Percentiles rank a stretch among this genome's conserved stretches.
phyloP scores from a whole-genome alignment of 805 yeast species.

The Wilhelminamyces savonicus region DNA sequence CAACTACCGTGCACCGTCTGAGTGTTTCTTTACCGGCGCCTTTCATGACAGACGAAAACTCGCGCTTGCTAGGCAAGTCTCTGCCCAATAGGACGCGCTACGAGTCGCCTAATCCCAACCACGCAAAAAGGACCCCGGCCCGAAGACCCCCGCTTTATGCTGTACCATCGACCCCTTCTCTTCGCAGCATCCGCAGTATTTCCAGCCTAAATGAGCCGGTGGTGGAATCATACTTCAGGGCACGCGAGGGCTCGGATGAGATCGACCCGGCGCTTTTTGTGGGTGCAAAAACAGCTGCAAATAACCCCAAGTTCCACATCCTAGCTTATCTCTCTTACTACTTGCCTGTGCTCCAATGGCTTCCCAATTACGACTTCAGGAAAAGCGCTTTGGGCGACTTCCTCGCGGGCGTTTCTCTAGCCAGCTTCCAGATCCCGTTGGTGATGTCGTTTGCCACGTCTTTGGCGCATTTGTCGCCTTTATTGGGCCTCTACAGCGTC shows the following conservation, averaged over 20 bases:
- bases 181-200: constrained; percentile 10
- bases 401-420: constrained; percentile 26
- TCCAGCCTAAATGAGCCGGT: constrained; percentile 13
- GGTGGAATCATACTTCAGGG: constrained; percentile 8
- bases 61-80: not conserved
- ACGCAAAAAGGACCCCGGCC: no score
- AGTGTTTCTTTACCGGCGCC: no score
- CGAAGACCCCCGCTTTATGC: constrained; percentile 21
- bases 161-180: constrained; percentile 20
- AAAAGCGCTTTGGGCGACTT: constrained; percentile 18
- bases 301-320: constrained; percentile 9
- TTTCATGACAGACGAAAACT: not conserved
- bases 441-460: constrained; percentile 73
- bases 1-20: no score
- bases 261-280: constrained; percentile 6
- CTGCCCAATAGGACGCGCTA: no score
- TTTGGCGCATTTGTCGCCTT: constrained; percentile 76
- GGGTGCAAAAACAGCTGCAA: constrained; percentile 4
- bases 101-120: no score
- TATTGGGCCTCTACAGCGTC: constrained; percentile 71
- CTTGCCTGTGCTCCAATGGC: constrained; percentile 25
- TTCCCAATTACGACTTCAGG: constrained; percentile 17
- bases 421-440: constrained; percentile 29
- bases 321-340: constrained; percentile 26
- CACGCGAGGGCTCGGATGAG: constrained; percentile 2